phyloP scores from a whole-genome alignment of 306 rosid species.

The Carpinus fangiana region DNA sequence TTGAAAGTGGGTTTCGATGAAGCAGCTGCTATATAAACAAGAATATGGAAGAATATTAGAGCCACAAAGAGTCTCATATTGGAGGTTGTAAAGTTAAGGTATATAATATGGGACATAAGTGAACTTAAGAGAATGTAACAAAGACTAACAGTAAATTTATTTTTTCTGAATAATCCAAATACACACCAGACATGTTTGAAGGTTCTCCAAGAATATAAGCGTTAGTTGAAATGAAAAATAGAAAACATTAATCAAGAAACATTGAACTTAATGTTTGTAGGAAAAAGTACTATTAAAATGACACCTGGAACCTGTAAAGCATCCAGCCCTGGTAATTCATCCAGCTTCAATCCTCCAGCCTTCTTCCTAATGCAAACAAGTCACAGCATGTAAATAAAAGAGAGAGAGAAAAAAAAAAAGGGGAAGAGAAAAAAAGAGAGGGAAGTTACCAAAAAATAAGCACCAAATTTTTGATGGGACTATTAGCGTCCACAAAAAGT shows the following conservation, averaged over 20 bases:
- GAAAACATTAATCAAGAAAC: slow-evolving; percentile 9
- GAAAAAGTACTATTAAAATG: slow-evolving; percentile 18
- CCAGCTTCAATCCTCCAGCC: slow-evolving; percentile 93
- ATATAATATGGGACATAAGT: not conserved
- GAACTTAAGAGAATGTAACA: not conserved
- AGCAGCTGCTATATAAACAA: slow-evolving; percentile 44
- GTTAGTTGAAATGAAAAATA: slow-evolving; percentile 52
- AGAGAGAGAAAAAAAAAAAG: no score
- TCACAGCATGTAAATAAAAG: slow-evolving; percentile 8
- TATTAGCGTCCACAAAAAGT: no score
- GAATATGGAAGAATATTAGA: slow-evolving; percentile 6
- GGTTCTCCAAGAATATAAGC: slow-evolving; percentile 86
- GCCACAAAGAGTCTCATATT: not conserved
- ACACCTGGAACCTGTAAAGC: slow-evolving; percentile 87
- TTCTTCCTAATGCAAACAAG: slow-evolving; percentile 61
- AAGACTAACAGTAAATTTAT: not conserved
- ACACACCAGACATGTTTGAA: slow-evolving; percentile 55
- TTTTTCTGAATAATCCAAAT: slow-evolving; percentile 4
- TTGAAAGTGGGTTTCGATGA: slow-evolving; percentile 71
- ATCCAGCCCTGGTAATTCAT: slow-evolving; percentile 84
- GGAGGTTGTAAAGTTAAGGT: not conserved
- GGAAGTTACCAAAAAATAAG: no score
- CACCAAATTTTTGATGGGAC: no score
- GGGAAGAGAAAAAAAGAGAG: no score
- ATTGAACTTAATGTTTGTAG: slow-evolving; percentile 13